These are phyloP conservation scores for Anisogramma anomala DNA, from an alignment of 2,329 filamentous ascomycete species.

Conservation along the genomic window DNA sequence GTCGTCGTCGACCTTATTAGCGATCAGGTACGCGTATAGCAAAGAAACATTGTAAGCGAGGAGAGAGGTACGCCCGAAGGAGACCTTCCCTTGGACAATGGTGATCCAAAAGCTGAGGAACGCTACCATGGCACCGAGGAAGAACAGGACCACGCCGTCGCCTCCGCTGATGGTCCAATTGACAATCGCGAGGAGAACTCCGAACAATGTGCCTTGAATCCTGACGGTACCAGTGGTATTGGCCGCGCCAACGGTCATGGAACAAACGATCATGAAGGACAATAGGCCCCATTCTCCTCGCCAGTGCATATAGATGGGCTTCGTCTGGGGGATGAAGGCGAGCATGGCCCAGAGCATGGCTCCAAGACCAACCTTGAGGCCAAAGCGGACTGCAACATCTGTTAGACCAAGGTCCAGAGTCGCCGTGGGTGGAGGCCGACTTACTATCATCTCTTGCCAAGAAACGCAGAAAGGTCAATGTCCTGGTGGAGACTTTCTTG, in stretches of 20 bases:
- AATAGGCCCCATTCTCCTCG: slow-evolving; percentile 92
- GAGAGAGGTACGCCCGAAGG: slow-evolving; percentile 85
- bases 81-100: slow-evolving; percentile 69
- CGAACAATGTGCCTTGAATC: slow-evolving; percentile 76
- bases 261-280: slow-evolving; percentile 96
- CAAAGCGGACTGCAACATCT: slow-evolving; percentile 48
- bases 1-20: slow-evolving; percentile 65
- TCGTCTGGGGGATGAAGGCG: slow-evolving; percentile 68
- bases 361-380: slow-evolving; percentile 85
- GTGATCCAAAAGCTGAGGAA: slow-evolving; percentile 85
- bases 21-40: slow-evolving; percentile 85
- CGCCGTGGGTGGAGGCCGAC: slow-evolving; percentile 11
- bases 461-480: slow-evolving; percentile 35
- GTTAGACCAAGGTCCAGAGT: slow-evolving; percentile 16
- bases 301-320: slow-evolving; percentile 76
- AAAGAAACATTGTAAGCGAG: slow-evolving; percentile 93
- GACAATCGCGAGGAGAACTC: slow-evolving; percentile 61
- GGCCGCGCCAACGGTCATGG: slow-evolving; percentile 91
- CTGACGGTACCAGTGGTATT: slow-evolving; percentile 85
- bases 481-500: slow-evolving; percentile 32
- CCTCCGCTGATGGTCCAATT: slow-evolving; percentile 69
- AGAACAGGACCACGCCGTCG: slow-evolving; percentile 62
- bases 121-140: slow-evolving; percentile 72
- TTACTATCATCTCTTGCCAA: slow-evolving; percentile 42
- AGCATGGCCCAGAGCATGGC: slow-evolving; percentile 82